Evolutionary conservation across 2,329 filamentous ascomycete genomes (phyloP).

Genomic region (Fusarium sp.): DNA sequence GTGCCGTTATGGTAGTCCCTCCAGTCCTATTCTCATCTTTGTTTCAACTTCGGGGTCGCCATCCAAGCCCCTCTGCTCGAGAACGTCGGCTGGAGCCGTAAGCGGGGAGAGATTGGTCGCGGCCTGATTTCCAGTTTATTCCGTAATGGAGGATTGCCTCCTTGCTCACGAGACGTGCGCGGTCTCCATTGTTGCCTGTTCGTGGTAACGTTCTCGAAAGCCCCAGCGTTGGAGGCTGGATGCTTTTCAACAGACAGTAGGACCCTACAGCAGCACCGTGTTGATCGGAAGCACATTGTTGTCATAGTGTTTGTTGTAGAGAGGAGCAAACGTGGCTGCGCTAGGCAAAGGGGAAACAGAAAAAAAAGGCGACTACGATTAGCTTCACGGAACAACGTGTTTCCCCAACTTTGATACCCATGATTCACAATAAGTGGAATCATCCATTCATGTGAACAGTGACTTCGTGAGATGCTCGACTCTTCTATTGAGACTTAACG

Average conservation of each 20-base stretch:
- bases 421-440: not conserved
- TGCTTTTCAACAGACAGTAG: conserved; percentile 13
- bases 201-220: conserved; percentile 14
- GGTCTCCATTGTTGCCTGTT: conserved; percentile 7
- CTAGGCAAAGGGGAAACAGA: conserved; percentile 5
- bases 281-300: conserved; percentile 13
- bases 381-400: conserved; percentile 18
- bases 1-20: not conserved
- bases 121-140: not conserved
- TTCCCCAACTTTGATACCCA: not conserved
- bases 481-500: conserved; percentile 25
- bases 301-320: conserved; percentile 7
- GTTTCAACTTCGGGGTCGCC: conserved; percentile 18
- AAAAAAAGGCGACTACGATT: not conserved
- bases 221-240: conserved; percentile 18
- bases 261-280: conserved; percentile 8
- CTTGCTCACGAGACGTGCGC: not conserved
- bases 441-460: not conserved
- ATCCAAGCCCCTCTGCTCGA: conserved; percentile 27
- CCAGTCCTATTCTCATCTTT: not conserved
- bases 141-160: conserved; percentile 1
- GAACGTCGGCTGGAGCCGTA: conserved; percentile 15
- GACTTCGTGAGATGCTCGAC: not conserved
- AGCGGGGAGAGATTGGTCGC: not conserved
- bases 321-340: conserved; percentile 18